Percentiles rank a stretch among this genome's conserved stretches.
phyloP scores from a whole-genome alignment of 306 rosid species.

The Echinosophora koreensis region DNA sequence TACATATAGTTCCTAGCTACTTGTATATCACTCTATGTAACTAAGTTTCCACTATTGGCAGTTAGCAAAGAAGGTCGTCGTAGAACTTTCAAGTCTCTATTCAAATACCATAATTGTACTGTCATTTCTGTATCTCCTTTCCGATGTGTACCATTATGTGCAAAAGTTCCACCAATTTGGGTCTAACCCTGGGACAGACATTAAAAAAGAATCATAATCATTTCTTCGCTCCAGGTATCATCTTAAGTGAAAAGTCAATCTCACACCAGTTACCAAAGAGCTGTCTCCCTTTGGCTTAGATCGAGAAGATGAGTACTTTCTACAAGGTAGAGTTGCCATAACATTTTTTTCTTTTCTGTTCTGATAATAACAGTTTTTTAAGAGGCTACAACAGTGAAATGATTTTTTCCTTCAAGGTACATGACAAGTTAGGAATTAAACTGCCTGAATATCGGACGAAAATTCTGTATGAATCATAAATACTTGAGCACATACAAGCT shows the following conservation, averaged over 20 bases:
- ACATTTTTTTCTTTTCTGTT: background rate
- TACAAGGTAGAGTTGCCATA: background rate
- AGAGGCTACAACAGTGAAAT: slow-evolving; percentile 4
- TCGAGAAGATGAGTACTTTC: slow-evolving; percentile 25
- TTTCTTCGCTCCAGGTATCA: background rate
- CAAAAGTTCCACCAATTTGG: background rate
- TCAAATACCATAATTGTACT: background rate
- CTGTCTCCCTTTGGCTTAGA: background rate
- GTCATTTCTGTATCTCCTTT: background rate
- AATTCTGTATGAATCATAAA: background rate
- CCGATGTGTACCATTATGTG: background rate
- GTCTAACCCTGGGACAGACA: background rate
- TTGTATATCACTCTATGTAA: background rate
- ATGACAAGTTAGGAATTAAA: background rate
- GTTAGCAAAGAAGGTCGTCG: background rate
- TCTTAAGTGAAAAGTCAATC: slow-evolving; percentile 1
- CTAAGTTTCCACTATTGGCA: background rate
- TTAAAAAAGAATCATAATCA: slow-evolving; percentile 11
- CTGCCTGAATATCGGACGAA: background rate
- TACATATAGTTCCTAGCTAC: background rate
- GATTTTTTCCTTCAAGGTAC: background rate
- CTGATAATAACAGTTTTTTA: background rate
- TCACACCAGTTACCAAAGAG: slow-evolving; percentile 19
- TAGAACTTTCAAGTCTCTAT: background rate
- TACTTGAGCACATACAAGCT: slow-evolving; percentile 16